Conservation (phyloP, 2,329 filamentous ascomycete species). For the Cercospora zeae-maydis region DNA sequence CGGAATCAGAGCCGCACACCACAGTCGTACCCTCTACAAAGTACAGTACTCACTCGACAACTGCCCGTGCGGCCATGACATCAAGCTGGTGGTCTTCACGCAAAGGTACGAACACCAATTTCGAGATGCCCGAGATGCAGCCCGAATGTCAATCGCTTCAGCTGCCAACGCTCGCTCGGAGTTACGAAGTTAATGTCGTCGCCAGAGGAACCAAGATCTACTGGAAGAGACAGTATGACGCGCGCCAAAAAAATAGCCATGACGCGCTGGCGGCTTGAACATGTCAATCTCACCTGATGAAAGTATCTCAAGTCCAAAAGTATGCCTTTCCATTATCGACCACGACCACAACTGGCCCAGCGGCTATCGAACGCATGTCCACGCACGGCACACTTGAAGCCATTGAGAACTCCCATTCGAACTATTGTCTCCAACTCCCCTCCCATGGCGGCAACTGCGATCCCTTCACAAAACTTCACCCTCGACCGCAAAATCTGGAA, state of each 20-base stretch:
- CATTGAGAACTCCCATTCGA: neutral
- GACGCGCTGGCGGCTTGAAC: neutral
- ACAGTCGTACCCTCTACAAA: neutral
- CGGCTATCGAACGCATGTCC: neutral
- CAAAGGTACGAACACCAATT: neutral
- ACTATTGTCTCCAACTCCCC: neutral
- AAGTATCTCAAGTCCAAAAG: neutral
- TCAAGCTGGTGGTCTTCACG: neutral
- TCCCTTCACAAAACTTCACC: conserved; percentile 21
- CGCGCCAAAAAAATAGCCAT: neutral
- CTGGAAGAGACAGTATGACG: neutral
- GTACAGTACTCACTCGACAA: neutral
- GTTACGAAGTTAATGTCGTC: neutral
- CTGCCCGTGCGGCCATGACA: neutral
- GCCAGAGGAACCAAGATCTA: neutral
- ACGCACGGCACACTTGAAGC: neutral
- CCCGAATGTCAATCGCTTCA: neutral
- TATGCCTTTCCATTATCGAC: neutral
- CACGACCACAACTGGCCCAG: neutral
- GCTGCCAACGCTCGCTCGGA: neutral
- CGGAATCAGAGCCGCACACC: neutral
- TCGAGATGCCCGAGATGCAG: neutral
- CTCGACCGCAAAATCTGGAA: conserved; percentile 43
- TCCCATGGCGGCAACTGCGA: neutral
- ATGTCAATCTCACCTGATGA: neutral